These are phyloP conservation scores for Myxozyma nipponensis DNA, from an alignment of 805 yeast species.

Conservation along the genomic window DNA sequence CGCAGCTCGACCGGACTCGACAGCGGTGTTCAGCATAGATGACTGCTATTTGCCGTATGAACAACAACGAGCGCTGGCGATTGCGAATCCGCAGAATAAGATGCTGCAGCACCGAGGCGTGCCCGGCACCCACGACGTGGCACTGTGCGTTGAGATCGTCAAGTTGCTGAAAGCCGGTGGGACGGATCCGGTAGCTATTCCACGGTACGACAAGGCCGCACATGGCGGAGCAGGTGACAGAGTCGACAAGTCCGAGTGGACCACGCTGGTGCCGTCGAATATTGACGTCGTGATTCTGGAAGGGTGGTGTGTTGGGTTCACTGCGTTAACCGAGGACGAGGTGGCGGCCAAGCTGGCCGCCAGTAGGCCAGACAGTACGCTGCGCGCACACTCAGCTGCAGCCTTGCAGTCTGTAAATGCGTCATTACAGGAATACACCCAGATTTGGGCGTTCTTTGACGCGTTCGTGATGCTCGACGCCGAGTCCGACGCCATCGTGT, in stretches of 20 bases:
- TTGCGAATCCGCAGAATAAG: slow-evolving; percentile 44
- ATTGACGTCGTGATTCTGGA: slow-evolving; percentile 73
- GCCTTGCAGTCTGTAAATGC: slow-evolving; percentile 47
- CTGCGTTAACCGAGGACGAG: slow-evolving; percentile 39
- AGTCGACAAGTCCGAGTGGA: slow-evolving; percentile 42
- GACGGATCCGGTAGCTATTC: slow-evolving; percentile 43
- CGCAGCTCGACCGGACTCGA: slow-evolving; percentile 14
- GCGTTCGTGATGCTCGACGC: slow-evolving; percentile 62
- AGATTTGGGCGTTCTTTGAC: slow-evolving; percentile 57
- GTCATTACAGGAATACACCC: slow-evolving; percentile 47
- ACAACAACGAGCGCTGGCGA: slow-evolving; percentile 52
- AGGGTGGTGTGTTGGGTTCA: slow-evolving; percentile 92
- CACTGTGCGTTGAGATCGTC: slow-evolving; percentile 37
- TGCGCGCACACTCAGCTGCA: slow-evolving; percentile 34
- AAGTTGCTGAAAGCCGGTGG: slow-evolving; percentile 34
- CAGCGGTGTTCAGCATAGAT: slow-evolving; percentile 63
- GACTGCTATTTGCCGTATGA: slow-evolving; percentile 72
- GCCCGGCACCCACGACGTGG: slow-evolving; percentile 89
- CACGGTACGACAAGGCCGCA: slow-evolving; percentile 74
- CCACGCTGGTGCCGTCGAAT: slow-evolving; percentile 35
- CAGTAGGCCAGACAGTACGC: slow-evolving; percentile 8
- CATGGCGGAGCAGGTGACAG: slow-evolving; percentile 80
- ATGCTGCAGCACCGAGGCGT: slow-evolving; percentile 76
- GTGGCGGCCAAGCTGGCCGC: slow-evolving; percentile 31
- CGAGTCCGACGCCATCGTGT: slow-evolving; percentile 56